Conservation (phyloP, 257 asterid species). For the Buddleja alternifolia region DNA sequence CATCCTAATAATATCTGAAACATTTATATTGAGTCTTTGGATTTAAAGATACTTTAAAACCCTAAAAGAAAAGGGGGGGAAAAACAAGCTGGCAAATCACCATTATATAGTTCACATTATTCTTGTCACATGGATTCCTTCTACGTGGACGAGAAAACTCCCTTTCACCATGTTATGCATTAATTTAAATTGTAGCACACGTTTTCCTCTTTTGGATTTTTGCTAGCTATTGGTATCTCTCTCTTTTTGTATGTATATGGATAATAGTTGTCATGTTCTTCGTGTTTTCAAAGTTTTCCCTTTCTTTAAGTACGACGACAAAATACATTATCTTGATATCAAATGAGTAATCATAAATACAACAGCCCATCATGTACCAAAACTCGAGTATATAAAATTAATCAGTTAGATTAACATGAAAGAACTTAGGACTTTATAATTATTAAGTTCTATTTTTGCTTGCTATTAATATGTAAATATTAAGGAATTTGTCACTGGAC, state of each 20-base stretch:
- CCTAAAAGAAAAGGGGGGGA: background rate
- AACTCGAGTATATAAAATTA: too few relatives aligned
- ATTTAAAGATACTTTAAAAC: background rate
- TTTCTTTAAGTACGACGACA: background rate
- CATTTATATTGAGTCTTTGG: too few relatives aligned
- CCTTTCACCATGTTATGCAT: background rate
- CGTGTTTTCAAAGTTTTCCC: background rate
- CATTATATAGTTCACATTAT: constrained; percentile 22
- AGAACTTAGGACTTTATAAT: too few relatives aligned
- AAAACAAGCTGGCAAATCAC: constrained; percentile 15
- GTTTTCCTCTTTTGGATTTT: constrained; percentile 25
- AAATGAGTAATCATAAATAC: too few relatives aligned
- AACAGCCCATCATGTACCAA: too few relatives aligned
- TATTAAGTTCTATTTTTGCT: too few relatives aligned
- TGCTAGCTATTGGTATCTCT: background rate
- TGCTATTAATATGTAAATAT: too few relatives aligned
- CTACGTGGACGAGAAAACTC: background rate
- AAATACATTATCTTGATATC: too few relatives aligned
- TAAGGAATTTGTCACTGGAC: too few relatives aligned
- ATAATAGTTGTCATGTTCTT: background rate
- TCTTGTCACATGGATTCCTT: constrained; percentile 32
- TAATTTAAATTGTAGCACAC: constrained; percentile 19
- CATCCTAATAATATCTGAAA: too few relatives aligned
- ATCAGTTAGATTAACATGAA: too few relatives aligned
- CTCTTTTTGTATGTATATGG: background rate